These are phyloP conservation scores for Thinopyrum elongatum DNA, from an alignment of 176 grass and related monocot species.

Conservation along the genomic window DNA sequence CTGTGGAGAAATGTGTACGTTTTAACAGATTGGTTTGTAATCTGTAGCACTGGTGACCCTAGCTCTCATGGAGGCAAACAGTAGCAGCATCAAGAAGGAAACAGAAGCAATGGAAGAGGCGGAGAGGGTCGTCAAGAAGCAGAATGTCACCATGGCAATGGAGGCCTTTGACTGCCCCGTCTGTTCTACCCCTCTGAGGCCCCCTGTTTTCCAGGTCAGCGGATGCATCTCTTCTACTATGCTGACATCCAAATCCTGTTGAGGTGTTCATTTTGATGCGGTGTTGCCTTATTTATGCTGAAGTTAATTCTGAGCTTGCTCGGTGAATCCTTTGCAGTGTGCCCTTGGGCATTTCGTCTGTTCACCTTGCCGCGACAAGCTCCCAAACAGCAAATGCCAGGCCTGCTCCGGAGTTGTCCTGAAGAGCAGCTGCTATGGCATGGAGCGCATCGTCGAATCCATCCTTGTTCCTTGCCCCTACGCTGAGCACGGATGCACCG, in stretches of 20 bases:
- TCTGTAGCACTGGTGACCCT: not conserved
- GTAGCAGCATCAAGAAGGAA: not conserved
- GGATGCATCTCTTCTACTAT: not conserved
- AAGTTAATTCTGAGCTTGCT: not conserved
- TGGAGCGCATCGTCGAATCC: constrained; percentile 15
- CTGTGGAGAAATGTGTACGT: not conserved
- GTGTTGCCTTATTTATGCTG: not conserved
- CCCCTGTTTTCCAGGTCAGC: not conserved
- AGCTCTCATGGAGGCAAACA: not conserved
- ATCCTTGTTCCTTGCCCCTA: not conserved
- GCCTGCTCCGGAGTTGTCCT: not conserved
- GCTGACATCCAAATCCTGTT: not conserved
- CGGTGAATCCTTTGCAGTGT: not conserved
- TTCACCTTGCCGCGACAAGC: not conserved
- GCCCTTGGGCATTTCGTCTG: not conserved
- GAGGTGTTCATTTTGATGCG: not conserved
- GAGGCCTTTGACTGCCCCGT: not conserved
- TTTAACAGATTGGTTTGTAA: not conserved
- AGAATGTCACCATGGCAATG: not conserved
- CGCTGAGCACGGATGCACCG: not conserved
- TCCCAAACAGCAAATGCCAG: not conserved
- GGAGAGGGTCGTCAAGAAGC: not conserved
- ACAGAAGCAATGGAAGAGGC: not conserved
- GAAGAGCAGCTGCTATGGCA: not conserved
- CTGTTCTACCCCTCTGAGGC: not conserved